Conservation (phyloP, 2,329 filamentous ascomycete genomes). For the Myriosclerotinia scirpicola region DNA sequence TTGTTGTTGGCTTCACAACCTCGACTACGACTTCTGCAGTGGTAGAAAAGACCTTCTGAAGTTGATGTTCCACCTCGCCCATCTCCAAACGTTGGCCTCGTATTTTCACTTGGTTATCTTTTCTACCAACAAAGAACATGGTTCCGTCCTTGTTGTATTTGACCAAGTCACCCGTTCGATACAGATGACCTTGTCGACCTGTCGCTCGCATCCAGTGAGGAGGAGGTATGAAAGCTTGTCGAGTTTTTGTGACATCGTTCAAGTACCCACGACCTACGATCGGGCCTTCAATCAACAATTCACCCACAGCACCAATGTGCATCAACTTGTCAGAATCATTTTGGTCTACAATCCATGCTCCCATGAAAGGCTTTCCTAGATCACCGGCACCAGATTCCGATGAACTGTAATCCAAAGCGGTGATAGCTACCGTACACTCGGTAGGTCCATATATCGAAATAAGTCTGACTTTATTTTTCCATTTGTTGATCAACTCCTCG, state of each 20-base stretch:
- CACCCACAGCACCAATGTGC: conserved; percentile 34
- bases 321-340: conserved; percentile 27
- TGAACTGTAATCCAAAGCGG: conserved; percentile 11
- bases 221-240: conserved; percentile 57
- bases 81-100: conserved; percentile 64
- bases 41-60: conserved; percentile 18
- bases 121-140: conserved; percentile 59
- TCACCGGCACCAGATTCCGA: not conserved
- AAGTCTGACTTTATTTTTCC: conserved; percentile 32
- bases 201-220: conserved; percentile 46
- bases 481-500: not conserved
- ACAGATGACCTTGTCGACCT: conserved; percentile 49
- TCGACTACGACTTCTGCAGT: no score
- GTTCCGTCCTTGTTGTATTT: conserved; percentile 49
- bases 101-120: conserved; percentile 65
- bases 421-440: conserved; percentile 26
- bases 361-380: not conserved
- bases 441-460: conserved; percentile 3
- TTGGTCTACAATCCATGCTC: conserved; percentile 43
- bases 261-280: conserved; percentile 63
- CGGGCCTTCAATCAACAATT: conserved; percentile 46
- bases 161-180: conserved; percentile 61
- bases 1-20: no score
- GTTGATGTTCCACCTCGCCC: conserved; percentile 47
- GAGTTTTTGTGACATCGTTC: conserved; percentile 57